Base-by-base conservation (phyloP, 2,329 filamentous ascomycete genomes). In the Tympanopsis confertula region DNA sequence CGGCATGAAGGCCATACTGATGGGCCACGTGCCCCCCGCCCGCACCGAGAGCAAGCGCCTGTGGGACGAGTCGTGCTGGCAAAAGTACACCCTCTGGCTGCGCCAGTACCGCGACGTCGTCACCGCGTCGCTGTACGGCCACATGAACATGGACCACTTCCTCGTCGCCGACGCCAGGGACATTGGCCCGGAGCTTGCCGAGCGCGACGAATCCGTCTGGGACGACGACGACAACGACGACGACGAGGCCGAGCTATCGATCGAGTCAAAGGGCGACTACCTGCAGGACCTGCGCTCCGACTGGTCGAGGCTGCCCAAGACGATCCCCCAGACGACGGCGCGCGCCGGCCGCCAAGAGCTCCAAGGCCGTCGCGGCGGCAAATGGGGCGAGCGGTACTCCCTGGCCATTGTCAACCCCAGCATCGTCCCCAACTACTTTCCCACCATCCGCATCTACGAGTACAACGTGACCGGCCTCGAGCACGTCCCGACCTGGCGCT, bases 101-200 rank as follows among this genome's bases (percentile, higher is more conserved):
- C 74, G 78, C 47, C 86, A 93, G 56, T 98, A 87, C 57, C 82
- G 91, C 22, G 91, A 98, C 55, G 81, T 98, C 26, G 70, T 98
- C 15, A 70, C 88, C 15, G 78, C 74, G 12, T 78, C 77, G 19
- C 53, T 94, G 4, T 98, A 83, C 52, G 91, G 89, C 2, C 91
- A 98, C 55, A 96, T 98, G 91, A 98, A 98, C 52, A 84, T 95
- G 45, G 91, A 98, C 50, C 91, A 98, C 57, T 98, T 98, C 58
- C 73, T 96, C 52, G 63, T 98, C 13, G 86, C 94, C 49, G 89
- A 96, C 54, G 85, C 78, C 40, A 69, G 82, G 29, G 74, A 94
- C 1, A 69, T 95, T 38, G 69, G 83, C 42, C 68, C 86, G 35
- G 60, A 63, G 19, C 59, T 66, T 1, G 42, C 63, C 5, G 45